Evolutionary conservation across 495 filamentous ascomycete genomes (phyloP).

Genomic region (Penicillium cosmopolitanum): DNA sequence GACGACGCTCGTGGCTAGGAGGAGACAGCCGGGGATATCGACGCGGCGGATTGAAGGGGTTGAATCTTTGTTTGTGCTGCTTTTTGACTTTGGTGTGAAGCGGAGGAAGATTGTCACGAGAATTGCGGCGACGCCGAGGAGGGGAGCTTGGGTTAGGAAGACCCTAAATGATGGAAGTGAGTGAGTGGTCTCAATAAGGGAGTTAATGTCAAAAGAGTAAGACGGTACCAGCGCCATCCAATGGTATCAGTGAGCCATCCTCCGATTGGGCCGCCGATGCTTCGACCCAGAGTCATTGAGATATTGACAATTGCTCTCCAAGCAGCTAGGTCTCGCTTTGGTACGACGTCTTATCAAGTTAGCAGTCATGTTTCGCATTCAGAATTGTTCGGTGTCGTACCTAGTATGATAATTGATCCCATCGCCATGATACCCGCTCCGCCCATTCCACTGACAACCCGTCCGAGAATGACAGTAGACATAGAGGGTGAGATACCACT

Average conservation of each 20-base stretch:
- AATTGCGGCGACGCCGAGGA: slow-evolving; percentile 1
- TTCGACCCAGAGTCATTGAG: slow-evolving; percentile 4
- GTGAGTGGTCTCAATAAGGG: neutral
- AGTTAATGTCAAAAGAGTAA: neutral
- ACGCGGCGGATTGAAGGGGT: slow-evolving; percentile 2
- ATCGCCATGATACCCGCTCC: slow-evolving; percentile 4
- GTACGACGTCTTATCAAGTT: slow-evolving; percentile 2
- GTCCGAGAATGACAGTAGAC: slow-evolving; percentile 1
- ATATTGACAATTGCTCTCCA: slow-evolving; percentile 8
- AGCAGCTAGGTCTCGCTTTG: slow-evolving; percentile 2
- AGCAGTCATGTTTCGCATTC: neutral
- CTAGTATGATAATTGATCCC: slow-evolving; percentile 4
- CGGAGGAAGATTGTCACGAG: slow-evolving; percentile 2
- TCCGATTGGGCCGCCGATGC: slow-evolving; percentile 5
- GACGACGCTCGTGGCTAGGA: neutral
- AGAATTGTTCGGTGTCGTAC: neutral
- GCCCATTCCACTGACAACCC: slow-evolving; percentile 4
- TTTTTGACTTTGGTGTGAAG: neutral
- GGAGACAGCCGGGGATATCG: neutral
- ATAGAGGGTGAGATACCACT: slow-evolving; percentile 3
- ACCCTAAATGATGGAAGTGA: neutral
- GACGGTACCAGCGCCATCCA: slow-evolving; percentile 4
- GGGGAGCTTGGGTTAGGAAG: neutral
- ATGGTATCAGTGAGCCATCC: slow-evolving; percentile 4
- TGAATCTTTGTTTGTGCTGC: neutral